Evolutionary conservation across 176 grass and related monocot genomes (phyloP).

Genomic region (Tillandsia leiboldiana): DNA sequence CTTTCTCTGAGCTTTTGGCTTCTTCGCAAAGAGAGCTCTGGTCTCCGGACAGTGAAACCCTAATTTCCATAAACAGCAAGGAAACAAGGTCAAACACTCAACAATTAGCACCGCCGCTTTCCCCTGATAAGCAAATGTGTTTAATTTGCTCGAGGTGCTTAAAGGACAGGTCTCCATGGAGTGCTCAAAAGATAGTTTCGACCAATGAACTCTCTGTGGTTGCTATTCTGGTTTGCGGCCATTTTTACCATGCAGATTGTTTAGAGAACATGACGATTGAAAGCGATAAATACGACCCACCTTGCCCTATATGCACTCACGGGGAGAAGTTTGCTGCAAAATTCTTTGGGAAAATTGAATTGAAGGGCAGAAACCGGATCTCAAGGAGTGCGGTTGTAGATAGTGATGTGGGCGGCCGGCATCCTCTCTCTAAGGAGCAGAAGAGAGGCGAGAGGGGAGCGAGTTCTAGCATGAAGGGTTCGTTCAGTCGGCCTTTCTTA

Average conservation of each 20-base stretch:
- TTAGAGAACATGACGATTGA: constrained; percentile 60
- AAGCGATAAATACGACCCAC: constrained; percentile 57
- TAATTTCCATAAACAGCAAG: constrained; percentile 19
- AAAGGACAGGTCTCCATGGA: constrained; percentile 52
- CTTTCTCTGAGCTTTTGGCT: constrained; percentile 54
- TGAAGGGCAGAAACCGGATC: constrained; percentile 20
- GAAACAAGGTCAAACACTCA: constrained; percentile 8
- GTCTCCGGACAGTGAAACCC: constrained; percentile 50
- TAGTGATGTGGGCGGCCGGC: not conserved
- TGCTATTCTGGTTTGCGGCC: constrained; percentile 56
- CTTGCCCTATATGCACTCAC: constrained; percentile 51
- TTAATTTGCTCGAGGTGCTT: constrained; percentile 58
- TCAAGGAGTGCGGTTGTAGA: constrained; percentile 33
- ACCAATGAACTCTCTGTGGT: constrained; percentile 23
- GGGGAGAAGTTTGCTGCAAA: constrained; percentile 49
- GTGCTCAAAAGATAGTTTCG: constrained; percentile 31
- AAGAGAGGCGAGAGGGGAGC: constrained; percentile 22
- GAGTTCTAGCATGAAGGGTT: constrained; percentile 49
- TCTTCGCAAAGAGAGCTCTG: constrained; percentile 56
- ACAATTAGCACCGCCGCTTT: not conserved
- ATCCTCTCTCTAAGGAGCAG: constrained; percentile 18
- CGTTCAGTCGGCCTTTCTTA: constrained; percentile 42
- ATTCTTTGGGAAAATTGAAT: constrained; percentile 33
- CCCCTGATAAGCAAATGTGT: constrained; percentile 58
- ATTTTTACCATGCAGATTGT: constrained; percentile 62